phyloP scores from a whole-genome alignment of 305 asterid genomes.

The Solanum hybrid region DNA sequence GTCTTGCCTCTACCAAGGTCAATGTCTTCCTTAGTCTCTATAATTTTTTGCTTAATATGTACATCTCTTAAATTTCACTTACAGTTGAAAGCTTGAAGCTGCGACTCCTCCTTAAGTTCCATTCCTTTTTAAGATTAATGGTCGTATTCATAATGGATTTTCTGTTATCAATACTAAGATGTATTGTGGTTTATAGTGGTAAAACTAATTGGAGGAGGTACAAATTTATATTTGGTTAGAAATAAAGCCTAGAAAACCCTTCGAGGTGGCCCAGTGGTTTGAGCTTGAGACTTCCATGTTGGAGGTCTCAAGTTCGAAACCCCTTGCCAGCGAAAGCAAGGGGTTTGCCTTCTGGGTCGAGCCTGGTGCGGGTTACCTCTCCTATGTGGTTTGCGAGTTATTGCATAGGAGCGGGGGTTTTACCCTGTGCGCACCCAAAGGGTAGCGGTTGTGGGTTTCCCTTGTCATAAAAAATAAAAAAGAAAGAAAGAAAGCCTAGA shows the following conservation, averaged over 20 bases:
- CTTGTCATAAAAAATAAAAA: too few relatives aligned
- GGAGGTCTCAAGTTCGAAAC: too few relatives aligned
- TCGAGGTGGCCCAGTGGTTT: too few relatives aligned
- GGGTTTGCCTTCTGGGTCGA: too few relatives aligned
- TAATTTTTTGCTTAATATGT: not conserved
- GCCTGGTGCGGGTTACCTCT: too few relatives aligned
- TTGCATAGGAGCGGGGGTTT: too few relatives aligned
- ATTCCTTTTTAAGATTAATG: not conserved
- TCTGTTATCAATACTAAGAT: not conserved
- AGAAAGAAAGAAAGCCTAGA: not conserved
- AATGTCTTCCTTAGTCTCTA: not conserved
- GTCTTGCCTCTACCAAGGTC: slow-evolving; percentile 78
- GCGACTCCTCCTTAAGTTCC: not conserved
- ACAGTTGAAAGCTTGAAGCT: not conserved
- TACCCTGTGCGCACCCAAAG: too few relatives aligned
- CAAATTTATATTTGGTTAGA: not conserved
- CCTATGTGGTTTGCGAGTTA: too few relatives aligned
- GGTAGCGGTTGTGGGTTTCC: too few relatives aligned
- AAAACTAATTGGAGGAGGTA: not conserved
- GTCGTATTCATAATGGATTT: not conserved
- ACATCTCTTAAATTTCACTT: not conserved
- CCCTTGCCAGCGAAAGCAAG: too few relatives aligned
- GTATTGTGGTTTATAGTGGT: not conserved
- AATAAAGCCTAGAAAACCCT: not conserved
- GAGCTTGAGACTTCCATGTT: too few relatives aligned